Conservation (phyloP, 2,329 filamentous ascomycete species). For the Stemphylium beticola region DNA sequence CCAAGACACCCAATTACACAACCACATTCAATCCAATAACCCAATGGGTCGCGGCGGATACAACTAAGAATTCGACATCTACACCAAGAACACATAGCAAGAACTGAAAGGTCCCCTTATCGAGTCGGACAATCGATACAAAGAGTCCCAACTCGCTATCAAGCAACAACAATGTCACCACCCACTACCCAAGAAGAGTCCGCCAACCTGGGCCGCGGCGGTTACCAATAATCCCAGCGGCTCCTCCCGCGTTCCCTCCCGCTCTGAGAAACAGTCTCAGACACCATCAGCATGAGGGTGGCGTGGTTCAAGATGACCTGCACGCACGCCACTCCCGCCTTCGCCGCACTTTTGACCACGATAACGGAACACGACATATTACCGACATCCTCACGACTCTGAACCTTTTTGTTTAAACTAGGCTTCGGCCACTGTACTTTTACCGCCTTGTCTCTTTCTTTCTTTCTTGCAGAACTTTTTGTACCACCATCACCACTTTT, state of each 20-base stretch:
- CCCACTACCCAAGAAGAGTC: slow-evolving; percentile 12
- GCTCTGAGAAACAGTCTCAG: background rate
- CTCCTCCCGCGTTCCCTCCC: slow-evolving; percentile 13
- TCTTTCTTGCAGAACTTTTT: background rate
- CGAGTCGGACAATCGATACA: slow-evolving; percentile 16
- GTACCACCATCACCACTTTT: no score
- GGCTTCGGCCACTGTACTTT: background rate
- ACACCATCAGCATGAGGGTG: slow-evolving; percentile 6
- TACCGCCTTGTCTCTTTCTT: background rate
- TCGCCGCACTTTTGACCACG: no score
- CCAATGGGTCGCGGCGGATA: slow-evolving; percentile 50
- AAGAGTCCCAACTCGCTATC: slow-evolving; percentile 12
- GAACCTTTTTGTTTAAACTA: background rate
- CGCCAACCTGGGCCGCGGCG: slow-evolving; percentile 43
- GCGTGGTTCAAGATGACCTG: slow-evolving; percentile 4
- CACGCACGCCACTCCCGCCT: background rate
- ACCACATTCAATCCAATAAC: slow-evolving; percentile 7
- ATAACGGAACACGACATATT: no score
- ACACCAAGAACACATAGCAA: slow-evolving; percentile 5
- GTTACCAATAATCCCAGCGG: slow-evolving; percentile 41
- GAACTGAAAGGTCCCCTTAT: background rate
- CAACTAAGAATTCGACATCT: slow-evolving; percentile 42
- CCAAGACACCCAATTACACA: slow-evolving; percentile 7
- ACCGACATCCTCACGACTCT: no score
- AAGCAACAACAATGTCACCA: slow-evolving; percentile 6